Percentiles rank a stretch among this genome's conserved stretches.
phyloP scores from a whole-genome alignment of 2,329 filamentous ascomycete genomes.

The Huntiella decipiens region DNA sequence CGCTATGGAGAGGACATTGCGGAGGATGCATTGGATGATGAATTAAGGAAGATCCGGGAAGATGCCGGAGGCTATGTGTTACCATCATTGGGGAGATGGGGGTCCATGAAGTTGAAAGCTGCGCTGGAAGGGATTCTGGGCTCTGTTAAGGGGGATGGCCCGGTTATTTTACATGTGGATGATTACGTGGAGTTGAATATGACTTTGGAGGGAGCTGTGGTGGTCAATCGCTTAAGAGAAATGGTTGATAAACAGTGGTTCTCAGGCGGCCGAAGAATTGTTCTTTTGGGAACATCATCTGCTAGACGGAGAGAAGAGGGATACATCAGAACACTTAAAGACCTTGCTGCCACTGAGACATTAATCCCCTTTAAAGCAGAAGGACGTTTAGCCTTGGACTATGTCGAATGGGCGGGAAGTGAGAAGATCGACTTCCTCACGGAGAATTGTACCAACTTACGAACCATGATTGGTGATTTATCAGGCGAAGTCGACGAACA shows the following conservation, averaged over 20 bases:
- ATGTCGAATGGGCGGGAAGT: conserved; percentile 9
- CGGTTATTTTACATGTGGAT: conserved; percentile 55
- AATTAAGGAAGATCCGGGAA: conserved; percentile 25
- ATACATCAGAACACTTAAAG: conserved; percentile 22
- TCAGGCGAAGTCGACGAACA: conserved; percentile 13
- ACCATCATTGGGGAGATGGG: conserved; percentile 32
- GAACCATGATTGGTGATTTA: conserved; percentile 4
- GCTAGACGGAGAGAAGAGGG: conserved; percentile 28
- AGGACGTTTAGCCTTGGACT: conserved; percentile 9
- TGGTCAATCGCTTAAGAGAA: conserved; percentile 51
- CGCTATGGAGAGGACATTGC: conserved; percentile 5
- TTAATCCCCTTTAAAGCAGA: conserved; percentile 16
- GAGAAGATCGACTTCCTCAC: conserved; percentile 10
- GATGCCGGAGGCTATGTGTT: conserved; percentile 17
- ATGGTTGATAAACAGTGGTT: conserved; percentile 54
- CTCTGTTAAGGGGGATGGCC: conserved; percentile 19
- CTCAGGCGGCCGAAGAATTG: conserved; percentile 44
- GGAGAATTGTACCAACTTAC: conserved; percentile 9
- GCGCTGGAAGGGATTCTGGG: conserved; percentile 37
- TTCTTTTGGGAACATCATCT: conserved; percentile 63
- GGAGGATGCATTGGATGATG: conserved; percentile 22
- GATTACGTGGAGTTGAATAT: conserved; percentile 64
- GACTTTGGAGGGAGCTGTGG: conserved; percentile 46
- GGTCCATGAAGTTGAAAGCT: conserved; percentile 39
- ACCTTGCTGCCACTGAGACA: conserved; percentile 24